phyloP scores from a whole-genome alignment of 345 rosid species.

The Sisymbrium irio region DNA sequence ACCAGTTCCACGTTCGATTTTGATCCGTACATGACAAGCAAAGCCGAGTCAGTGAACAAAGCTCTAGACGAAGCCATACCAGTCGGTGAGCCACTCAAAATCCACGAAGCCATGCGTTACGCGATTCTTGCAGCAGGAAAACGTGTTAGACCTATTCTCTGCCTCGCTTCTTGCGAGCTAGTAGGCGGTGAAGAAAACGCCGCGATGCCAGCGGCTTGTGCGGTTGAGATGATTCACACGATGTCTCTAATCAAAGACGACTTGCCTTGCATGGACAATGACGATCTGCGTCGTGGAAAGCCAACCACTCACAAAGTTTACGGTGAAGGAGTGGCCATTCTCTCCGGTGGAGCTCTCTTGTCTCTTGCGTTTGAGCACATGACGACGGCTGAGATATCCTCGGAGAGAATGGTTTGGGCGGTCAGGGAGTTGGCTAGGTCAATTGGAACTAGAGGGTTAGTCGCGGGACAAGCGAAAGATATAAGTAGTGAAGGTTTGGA shows the following conservation, averaged over 20 bases:
- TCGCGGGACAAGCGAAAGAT: constrained; percentile 87
- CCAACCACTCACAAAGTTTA: constrained; percentile 57
- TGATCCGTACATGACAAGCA: constrained; percentile 61
- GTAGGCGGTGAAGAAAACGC: constrained; percentile 49
- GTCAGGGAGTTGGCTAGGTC: constrained; percentile 65
- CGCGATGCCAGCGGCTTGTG: constrained; percentile 63
- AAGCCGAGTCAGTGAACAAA: constrained; percentile 44
- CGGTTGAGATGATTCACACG: constrained; percentile 70
- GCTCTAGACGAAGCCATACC: constrained; percentile 58
- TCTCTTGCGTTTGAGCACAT: constrained; percentile 56
- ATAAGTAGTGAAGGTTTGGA: constrained; percentile 62
- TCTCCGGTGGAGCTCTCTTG: constrained; percentile 61
- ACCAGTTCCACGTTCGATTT: constrained; percentile 45
- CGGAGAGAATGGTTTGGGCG: constrained; percentile 51
- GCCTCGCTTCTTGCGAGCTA: constrained; percentile 62
- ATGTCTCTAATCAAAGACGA: constrained; percentile 72
- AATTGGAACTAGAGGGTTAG: constrained; percentile 68
- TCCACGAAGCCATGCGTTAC: constrained; percentile 74
- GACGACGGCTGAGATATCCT: constrained; percentile 25
- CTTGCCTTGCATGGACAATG: constrained; percentile 75
- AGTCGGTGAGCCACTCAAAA: constrained; percentile 38
- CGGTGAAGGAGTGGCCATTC: constrained; percentile 56
- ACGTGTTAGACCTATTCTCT: constrained; percentile 62
- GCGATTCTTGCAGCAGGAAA: constrained; percentile 63
- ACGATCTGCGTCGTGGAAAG: constrained; percentile 57